Conservation (phyloP, 345 rosid species). For the Arabis alpina region DNA sequence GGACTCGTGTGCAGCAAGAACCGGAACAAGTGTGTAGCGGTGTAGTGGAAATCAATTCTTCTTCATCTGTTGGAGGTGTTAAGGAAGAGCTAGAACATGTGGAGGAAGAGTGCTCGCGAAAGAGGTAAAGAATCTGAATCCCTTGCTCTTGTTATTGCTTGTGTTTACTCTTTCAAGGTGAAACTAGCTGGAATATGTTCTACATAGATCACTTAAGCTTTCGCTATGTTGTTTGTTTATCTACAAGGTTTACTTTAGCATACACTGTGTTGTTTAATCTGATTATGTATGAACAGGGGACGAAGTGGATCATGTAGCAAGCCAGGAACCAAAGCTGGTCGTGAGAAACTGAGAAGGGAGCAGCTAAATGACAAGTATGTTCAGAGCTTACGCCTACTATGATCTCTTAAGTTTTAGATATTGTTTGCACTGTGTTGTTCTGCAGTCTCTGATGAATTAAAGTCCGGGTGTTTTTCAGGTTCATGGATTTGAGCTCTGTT, state of each 20-base stretch:
- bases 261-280: constrained; percentile 17
- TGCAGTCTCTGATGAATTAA: neutral
- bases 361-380: constrained; percentile 73
- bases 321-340: constrained; percentile 70
- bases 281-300: constrained; percentile 37
- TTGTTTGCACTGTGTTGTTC: neutral
- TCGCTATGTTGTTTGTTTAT: constrained; percentile 12
- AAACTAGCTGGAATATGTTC: neutral
- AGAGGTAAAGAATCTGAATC: constrained; percentile 37
- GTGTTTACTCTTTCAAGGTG: constrained; percentile 8
- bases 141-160: neutral
- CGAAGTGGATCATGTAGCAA: constrained; percentile 46
- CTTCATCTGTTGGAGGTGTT: constrained; percentile 41
- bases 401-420: neutral
- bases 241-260: neutral
- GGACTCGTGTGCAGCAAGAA: constrained; percentile 1
- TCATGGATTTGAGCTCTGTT: constrained; percentile 74
- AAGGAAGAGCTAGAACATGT: constrained; percentile 39
- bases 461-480: constrained; percentile 50
- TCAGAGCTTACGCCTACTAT: no score
- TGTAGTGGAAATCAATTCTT: constrained; percentile 41
- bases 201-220: neutral
- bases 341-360: constrained; percentile 91
- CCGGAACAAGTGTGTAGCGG: constrained; percentile 12
- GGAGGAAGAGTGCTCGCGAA: constrained; percentile 39